Percentiles rank a stretch among this genome's conserved stretches.
These are phyloP conservation scores for Truncatella angustata DNA, from an alignment of 2,329 filamentous ascomycete species.

Conservation along the genomic window DNA sequence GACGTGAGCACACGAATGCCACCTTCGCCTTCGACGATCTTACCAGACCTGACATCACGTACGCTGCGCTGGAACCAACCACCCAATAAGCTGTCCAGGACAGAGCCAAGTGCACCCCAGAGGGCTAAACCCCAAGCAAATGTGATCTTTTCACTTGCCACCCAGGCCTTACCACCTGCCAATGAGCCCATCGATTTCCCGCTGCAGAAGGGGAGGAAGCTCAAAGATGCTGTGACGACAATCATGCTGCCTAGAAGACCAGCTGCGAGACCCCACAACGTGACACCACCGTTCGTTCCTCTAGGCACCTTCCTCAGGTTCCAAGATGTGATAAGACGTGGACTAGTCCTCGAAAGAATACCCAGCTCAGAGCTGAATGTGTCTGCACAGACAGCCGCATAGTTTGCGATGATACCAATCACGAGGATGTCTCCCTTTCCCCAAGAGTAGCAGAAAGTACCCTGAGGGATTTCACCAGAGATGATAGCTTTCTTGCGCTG, in stretches of 20 bases:
- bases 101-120: constrained; percentile 75
- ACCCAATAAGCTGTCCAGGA: constrained; percentile 86
- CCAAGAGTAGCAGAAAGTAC: constrained; percentile 57
- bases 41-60: constrained; percentile 77
- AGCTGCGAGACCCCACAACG: constrained; percentile 67
- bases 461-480: constrained; percentile 23
- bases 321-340: constrained; percentile 82
- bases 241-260: constrained; percentile 73
- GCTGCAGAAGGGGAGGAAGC: constrained; percentile 69
- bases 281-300: constrained; percentile 93
- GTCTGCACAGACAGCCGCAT: constrained; percentile 87
- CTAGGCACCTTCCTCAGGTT: constrained; percentile 75
- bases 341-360: constrained; percentile 73
- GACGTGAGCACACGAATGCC: constrained; percentile 59
- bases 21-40: constrained; percentile 84
- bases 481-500: constrained; percentile 41
- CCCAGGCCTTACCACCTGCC: constrained; percentile 50
- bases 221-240: constrained; percentile 61
- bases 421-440: constrained; percentile 58
- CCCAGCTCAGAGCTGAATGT: constrained; percentile 95
- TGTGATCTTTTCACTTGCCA: constrained; percentile 38
- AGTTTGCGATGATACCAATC: constrained; percentile 73
- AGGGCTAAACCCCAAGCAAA: constrained; percentile 60
- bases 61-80: constrained; percentile 84
- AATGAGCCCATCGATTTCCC: constrained; percentile 34